Base-by-base conservation (phyloP, 225 moss, liverwort and hornwort species). In the Pleurozium schreberi region DNA sequence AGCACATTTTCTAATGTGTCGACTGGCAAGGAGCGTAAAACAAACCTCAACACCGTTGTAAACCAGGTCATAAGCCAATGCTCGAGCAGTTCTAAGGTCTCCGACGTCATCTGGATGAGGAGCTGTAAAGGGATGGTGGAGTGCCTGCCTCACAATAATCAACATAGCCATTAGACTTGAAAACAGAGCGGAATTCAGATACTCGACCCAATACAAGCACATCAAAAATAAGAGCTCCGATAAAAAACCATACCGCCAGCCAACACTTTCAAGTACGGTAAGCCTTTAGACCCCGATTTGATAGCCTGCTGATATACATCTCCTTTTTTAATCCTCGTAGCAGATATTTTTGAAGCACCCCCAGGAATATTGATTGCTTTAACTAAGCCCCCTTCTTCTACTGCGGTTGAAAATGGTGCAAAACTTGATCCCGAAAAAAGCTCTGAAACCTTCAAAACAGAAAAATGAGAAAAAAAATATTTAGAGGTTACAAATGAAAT, bases 41-140 rank as follows among this genome's bases (percentile, higher is more conserved):
- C 57, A 67, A 80, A 97, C 98, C 96, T 99, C 99, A 63, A 99
- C 96, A 88, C 99, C 97, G 85, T 99, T 99, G 92, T 99, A 99
- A 81, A 99, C 99, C 91, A 99, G 90, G 88, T 99, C 99, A 90
- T 97, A 99, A 27, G 99, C 99, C 92, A 99, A 94, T 66, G 99
- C 99, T 85, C 99, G 94, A 74, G 99, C 99, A 94, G 92, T 96
- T 86, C 91, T 95, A 27, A 99, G 91, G 90, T 99, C 94, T 83
- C 88, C 95, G 90, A 96, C 89, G 86, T 99, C 99, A 89, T 96
- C 96, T 83, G 99, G 97, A 91, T 99, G 96, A 66, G 99, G 99
- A 89, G 99, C 97, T 81, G 99, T 99, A 81, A 97, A 99, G 58
- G 99, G 97, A 90, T 99, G 99, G 90, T 99, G 99, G 84, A 99